Percentiles rank a stretch among this genome's conserved stretches.
Evolutionary conservation across 768 basidiomycete species (phyloP).

Genomic region (Coprinellus micaceus): DNA sequence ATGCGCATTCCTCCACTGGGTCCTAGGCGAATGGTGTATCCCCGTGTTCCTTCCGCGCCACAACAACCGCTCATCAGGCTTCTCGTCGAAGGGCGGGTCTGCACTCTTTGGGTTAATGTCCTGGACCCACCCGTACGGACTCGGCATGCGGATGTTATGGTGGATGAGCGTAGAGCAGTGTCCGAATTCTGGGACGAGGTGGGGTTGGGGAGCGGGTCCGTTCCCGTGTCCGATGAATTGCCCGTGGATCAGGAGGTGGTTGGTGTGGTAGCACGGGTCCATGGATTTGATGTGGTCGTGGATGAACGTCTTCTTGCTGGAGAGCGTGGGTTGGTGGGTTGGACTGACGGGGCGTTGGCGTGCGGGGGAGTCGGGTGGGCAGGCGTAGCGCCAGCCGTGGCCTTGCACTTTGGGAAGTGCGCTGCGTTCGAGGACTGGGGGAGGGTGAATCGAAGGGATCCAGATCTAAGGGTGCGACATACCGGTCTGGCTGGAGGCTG

Average conservation of each 20-base stretch:
- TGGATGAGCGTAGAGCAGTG: conserved; percentile 49
- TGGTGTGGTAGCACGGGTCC: conserved; percentile 49
- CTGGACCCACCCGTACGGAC: conserved; percentile 45
- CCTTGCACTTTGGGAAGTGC: conserved; percentile 31
- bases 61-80: conserved; percentile 54
- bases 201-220: conserved; percentile 42
- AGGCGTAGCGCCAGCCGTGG: conserved; percentile 39
- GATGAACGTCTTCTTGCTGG: conserved; percentile 43
- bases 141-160: conserved; percentile 51
- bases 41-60: conserved; percentile 81
- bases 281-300: conserved; percentile 44
- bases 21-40: conserved; percentile 36
- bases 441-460: neutral
- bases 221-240: conserved; percentile 45
- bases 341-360: conserved; percentile 31
- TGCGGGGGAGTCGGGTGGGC: conserved; percentile 34
- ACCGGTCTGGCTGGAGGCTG: conserved; percentile 26
- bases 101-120: conserved; percentile 38
- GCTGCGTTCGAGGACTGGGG: conserved; percentile 23
- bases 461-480: conserved; percentile 11
- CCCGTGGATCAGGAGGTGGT: conserved; percentile 45
- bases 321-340: conserved; percentile 29
- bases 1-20: conserved; percentile 50
- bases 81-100: conserved; percentile 64
- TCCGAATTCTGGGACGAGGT: conserved; percentile 50